Conservation (phyloP, 257 asterid species). For the Anisodus acutangulus region DNA sequence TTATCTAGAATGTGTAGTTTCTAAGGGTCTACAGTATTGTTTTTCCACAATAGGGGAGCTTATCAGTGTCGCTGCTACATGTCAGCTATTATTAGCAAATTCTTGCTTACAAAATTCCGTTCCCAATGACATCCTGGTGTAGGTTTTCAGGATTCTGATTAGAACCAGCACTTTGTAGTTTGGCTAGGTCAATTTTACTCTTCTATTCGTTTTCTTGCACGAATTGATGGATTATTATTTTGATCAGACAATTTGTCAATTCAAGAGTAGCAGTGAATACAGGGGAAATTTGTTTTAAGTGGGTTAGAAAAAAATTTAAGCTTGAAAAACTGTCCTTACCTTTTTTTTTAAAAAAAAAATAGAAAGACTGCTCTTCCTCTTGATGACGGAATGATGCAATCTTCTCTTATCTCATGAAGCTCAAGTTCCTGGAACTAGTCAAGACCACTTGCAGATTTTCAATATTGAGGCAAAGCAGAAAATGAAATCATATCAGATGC, state of each 20-base stretch:
- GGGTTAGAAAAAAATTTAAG: background rate
- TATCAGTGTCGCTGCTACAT: conserved; percentile 1
- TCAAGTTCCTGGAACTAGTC: conserved; percentile 93
- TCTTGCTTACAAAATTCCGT: background rate
- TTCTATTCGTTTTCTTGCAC: background rate
- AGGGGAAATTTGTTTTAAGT: background rate
- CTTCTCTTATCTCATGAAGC: conserved; percentile 60
- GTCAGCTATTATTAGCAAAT: background rate
- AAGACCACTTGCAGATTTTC: conserved; percentile 97
- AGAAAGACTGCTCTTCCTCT: background rate
- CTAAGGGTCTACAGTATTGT: background rate
- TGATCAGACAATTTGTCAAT: background rate
- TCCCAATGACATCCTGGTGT: background rate
- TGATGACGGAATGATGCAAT: background rate
- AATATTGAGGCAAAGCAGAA: conserved; percentile 96
- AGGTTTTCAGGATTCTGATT: conserved; percentile 1
- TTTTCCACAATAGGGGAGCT: background rate
- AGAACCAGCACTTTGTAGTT: conserved; percentile 13
- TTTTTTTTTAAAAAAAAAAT: background rate
- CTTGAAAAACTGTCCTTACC: background rate
- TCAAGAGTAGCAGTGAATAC: background rate
- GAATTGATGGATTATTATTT: conserved; percentile 11
- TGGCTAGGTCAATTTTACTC: background rate
- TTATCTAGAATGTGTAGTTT: background rate
- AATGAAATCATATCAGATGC: conserved; percentile 95